Conservation (phyloP, 2,329 filamentous ascomycete genomes). For the Aureobasidium vineae region DNA sequence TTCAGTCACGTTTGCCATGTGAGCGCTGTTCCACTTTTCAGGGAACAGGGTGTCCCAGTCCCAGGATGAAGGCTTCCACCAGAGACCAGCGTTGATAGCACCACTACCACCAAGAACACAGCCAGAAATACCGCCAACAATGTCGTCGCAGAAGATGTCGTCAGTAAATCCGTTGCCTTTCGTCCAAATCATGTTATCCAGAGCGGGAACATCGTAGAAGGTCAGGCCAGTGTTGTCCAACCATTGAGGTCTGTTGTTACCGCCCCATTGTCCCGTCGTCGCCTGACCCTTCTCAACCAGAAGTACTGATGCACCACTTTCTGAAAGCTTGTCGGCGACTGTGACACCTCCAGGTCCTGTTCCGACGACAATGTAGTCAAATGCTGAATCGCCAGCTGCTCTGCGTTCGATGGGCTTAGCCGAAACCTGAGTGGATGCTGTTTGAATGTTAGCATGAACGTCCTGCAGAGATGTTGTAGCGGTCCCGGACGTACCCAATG, state of each 20-base stretch:
- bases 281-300: slow-evolving; percentile 20
- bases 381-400: slow-evolving; percentile 14
- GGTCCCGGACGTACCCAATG: slow-evolving; percentile 5
- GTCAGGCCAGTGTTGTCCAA: slow-evolving; percentile 14
- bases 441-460: background rate
- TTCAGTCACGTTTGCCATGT: slow-evolving; percentile 49
- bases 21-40: slow-evolving; percentile 52
- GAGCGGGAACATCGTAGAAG: slow-evolving; percentile 25
- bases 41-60: slow-evolving; percentile 55
- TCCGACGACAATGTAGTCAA: slow-evolving; percentile 25
- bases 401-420: slow-evolving; percentile 14
- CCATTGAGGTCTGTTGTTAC: slow-evolving; percentile 16
- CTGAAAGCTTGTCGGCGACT: slow-evolving; percentile 25
- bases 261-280: slow-evolving; percentile 20
- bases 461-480: background rate
- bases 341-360: slow-evolving; percentile 22
- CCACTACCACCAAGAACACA: slow-evolving; percentile 55
- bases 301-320: slow-evolving; percentile 15
- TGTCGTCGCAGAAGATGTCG: slow-evolving; percentile 22
- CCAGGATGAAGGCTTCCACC: slow-evolving; percentile 53
- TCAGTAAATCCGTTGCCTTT: slow-evolving; percentile 24
- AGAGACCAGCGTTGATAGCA: slow-evolving; percentile 56
- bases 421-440: slow-evolving; percentile 23
- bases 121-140: slow-evolving; percentile 34
- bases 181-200: slow-evolving; percentile 22